These are phyloP conservation scores for Nepenthes alata DNA, from an alignment of 179 eudicot species.

Conservation along the genomic window DNA sequence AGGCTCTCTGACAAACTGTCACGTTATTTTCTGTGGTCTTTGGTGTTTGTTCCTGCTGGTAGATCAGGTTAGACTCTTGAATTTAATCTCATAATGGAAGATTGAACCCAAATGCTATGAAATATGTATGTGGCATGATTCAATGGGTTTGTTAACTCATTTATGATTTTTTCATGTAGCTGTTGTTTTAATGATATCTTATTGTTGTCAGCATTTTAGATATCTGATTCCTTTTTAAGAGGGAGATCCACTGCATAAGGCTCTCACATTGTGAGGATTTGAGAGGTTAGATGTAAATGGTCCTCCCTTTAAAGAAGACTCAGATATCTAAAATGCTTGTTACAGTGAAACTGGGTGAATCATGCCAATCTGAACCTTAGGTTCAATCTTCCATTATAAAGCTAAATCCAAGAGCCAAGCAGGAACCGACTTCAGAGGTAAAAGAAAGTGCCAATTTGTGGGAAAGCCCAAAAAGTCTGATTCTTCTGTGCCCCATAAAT, in stretches of 20 bases:
- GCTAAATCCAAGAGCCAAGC: slow-evolving; percentile 8
- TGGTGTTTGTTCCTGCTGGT: slow-evolving; percentile 5
- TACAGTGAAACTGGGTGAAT: background rate
- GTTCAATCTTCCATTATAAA: slow-evolving; percentile 5
- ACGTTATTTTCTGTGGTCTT: background rate
- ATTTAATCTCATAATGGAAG: slow-evolving; percentile 7
- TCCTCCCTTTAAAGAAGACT: too few species aligned
- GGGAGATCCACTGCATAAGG: too few species aligned
- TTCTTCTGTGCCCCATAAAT: too few species aligned
- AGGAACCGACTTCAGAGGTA: slow-evolving; percentile 6
- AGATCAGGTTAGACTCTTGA: slow-evolving; percentile 7
- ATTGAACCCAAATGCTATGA: slow-evolving; percentile 7
- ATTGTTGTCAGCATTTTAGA: background rate
- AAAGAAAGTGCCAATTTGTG: too few species aligned
- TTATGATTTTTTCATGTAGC: slow-evolving; percentile 10
- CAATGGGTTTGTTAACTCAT: slow-evolving; percentile 8
- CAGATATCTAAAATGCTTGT: too few species aligned
- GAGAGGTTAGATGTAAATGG: too few species aligned
- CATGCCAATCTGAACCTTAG: slow-evolving; percentile 1
- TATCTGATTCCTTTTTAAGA: too few species aligned
- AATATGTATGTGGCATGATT: slow-evolving; percentile 14
- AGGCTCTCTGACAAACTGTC: too few species aligned
- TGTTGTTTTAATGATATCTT: slow-evolving; percentile 11
- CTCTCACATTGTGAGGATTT: too few species aligned
- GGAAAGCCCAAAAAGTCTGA: too few species aligned